Base-by-base conservation (phyloP, 176 grass and related monocot species). In the Urochloa ruziziensis region DNA sequence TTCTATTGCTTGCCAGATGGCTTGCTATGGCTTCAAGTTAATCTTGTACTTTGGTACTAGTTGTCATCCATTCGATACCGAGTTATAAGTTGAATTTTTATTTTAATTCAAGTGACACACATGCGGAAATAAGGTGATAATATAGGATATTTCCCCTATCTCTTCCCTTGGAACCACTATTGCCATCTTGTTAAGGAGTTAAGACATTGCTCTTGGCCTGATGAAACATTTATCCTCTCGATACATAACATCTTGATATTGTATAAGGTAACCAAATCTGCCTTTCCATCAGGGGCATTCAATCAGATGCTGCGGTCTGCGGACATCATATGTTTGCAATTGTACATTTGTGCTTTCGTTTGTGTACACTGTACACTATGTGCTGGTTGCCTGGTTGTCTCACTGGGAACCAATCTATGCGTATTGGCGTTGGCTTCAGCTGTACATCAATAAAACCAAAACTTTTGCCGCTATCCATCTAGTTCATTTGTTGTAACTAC, bases 1-100 rank as follows among this genome's bases (percentile, higher is more conserved):
- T 40, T 78, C 63, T 17, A 78, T 70, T 78, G 53, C 51, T 25
- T 84, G 36, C 14, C 35, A 57, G 25, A 65, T 84, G 51, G 17
- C 18, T 82, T 61, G 18, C 37, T 46, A 34, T 34, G 11, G 62
- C 27, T 70, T 82, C 18, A 32, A 71, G 80, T 12, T 47, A 33
- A 54, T 42, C 67, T 40, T 1, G 37, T 60, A 33, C 44, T 30
- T 30, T 33, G 36, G 36, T 40, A 59, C 37, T 56, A 59, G 24
- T 18, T 46, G 48, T 12, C 27, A 6, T 59, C 19, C 4, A 4
- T 44, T 61, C 39, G 34, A 60, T 32, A 46, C 23, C 24, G 15
- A 43, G 24, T 53, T 70, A 72, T 15, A 82, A 2, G 43, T 62
- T 48, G 62, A 79, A 64, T 21, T 48, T 35, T 16, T 32, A 65